Conservation (phyloP, 208 protist genomes). For the Vickermania spadyakhi region DNA sequence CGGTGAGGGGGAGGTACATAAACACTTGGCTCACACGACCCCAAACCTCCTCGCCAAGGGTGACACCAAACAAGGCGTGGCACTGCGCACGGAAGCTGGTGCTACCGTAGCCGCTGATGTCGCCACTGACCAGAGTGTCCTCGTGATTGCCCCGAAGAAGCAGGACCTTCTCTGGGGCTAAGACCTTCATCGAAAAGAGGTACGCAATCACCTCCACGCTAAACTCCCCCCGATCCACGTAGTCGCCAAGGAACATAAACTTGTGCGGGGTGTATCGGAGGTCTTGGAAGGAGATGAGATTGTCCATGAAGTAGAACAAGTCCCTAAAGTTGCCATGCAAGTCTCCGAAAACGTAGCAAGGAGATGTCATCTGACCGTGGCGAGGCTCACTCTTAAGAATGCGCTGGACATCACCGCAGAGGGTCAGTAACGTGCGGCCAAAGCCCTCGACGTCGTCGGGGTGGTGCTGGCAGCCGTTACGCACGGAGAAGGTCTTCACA, state of each 20-base stretch:
- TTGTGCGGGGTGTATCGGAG: conserved; percentile 87
- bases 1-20: conserved; percentile 79
- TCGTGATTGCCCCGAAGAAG: conserved; percentile 94
- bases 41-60: conserved; percentile 85
- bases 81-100: conserved; percentile 88
- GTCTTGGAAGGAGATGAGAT: conserved; percentile 87
- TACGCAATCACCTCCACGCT: conserved; percentile 89
- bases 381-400: conserved; percentile 64
- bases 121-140: conserved; percentile 86
- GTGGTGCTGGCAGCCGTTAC: conserved; percentile 70
- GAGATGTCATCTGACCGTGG: conserved; percentile 53
- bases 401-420: conserved; percentile 63
- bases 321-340: conserved; percentile 93
- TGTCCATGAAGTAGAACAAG: conserved; percentile 90
- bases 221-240: conserved; percentile 96
- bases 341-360: conserved; percentile 93
- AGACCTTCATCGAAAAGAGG: conserved; percentile 88
- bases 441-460: conserved; percentile 75
- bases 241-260: conserved; percentile 98
- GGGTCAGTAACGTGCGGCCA: conserved; percentile 66
- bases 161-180: conserved; percentile 85
- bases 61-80: conserved; percentile 63
- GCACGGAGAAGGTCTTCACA: conserved; percentile 73
- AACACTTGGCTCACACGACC: conserved; percentile 76
- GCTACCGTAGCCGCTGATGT: conserved; percentile 82